phyloP scores from a whole-genome alignment of 1,284 basidiomycete species.

The Hymenochaete sp. region DNA sequence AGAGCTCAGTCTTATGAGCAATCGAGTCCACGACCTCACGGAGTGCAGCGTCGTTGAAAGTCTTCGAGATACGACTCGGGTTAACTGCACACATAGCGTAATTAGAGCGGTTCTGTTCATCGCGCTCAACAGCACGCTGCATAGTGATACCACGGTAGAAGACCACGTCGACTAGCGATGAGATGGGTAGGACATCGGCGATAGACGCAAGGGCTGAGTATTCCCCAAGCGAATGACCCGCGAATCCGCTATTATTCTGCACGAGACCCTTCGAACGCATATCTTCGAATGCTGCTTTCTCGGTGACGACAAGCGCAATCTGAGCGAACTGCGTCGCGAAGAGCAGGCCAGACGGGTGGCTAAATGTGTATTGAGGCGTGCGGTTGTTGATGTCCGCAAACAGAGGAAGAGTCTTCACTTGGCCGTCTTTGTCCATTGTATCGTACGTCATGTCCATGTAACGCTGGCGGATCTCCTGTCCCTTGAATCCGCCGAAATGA shows the following conservation, averaged over 20 bases:
- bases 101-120: conserved; percentile 85
- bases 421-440: conserved; percentile 90
- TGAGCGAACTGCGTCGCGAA: conserved; percentile 99
- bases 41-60: conserved; percentile 87
- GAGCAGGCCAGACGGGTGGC: conserved; percentile 88
- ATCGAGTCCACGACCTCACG: conserved; percentile 94
- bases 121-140: conserved; percentile 96
- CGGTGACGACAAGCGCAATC: conserved; percentile 95
- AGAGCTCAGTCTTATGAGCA: conserved; percentile 62
- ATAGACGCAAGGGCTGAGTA: conserved; percentile 97
- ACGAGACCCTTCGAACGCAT: conserved; percentile 95
- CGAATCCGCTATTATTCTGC: conserved; percentile 86
- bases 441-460: conserved; percentile 99
- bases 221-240: conserved; percentile 96
- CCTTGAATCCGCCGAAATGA: conserved; percentile 98
- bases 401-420: conserved; percentile 88
- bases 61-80: conserved; percentile 88
- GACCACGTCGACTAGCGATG: conserved; percentile 94
- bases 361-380: conserved; percentile 94
- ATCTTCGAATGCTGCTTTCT: conserved; percentile 96
- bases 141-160: conserved; percentile 99
- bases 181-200: conserved; percentile 91
- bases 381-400: conserved; percentile 90
- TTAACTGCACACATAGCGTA: conserved; percentile 99
- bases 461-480: conserved; percentile 92